Conservation (phyloP, 139 green algal genomes). For the Coelastrella sp. region DNA sequence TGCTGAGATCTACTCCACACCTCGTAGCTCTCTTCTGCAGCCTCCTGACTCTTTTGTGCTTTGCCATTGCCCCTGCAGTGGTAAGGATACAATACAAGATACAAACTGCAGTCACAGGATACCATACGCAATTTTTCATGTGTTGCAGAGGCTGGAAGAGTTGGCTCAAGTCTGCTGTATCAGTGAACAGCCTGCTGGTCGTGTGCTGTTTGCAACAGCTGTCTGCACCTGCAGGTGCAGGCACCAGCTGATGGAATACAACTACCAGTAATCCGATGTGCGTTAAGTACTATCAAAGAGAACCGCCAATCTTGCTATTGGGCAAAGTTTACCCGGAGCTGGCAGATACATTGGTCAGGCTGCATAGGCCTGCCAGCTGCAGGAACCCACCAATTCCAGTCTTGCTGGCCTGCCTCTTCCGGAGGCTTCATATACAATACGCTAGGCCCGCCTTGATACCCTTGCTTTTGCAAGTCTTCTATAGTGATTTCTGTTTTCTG, state of each 20-base stretch:
- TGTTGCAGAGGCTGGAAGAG: not conserved
- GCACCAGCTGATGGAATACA: not conserved
- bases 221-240: not conserved
- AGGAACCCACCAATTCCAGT: conserved; percentile 52
- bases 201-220: not conserved
- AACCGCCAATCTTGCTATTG: not conserved
- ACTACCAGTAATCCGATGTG: no score
- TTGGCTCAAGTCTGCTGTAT: not conserved
- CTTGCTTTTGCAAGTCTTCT: conserved; percentile 53
- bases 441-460: conserved; percentile 47
- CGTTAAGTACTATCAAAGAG: not conserved
- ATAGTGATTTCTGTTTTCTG: conserved; percentile 42
- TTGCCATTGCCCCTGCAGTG: conserved; percentile 41
- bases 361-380: not conserved
- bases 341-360: not conserved
- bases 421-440: conserved; percentile 56
- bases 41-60: conserved; percentile 20
- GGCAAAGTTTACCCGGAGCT: no score
- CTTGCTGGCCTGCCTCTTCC: not conserved
- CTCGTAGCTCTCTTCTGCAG: conserved; percentile 42
- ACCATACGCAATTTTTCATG: no score
- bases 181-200: not conserved
- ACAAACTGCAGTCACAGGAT: no score
- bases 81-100: not conserved
- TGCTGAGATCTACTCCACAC: not conserved